Percentiles rank a stretch among this genome's conserved stretches.
Conservation (phyloP, 2,329 filamentous ascomycete species). For the Colletotrichum sublineola region DNA sequence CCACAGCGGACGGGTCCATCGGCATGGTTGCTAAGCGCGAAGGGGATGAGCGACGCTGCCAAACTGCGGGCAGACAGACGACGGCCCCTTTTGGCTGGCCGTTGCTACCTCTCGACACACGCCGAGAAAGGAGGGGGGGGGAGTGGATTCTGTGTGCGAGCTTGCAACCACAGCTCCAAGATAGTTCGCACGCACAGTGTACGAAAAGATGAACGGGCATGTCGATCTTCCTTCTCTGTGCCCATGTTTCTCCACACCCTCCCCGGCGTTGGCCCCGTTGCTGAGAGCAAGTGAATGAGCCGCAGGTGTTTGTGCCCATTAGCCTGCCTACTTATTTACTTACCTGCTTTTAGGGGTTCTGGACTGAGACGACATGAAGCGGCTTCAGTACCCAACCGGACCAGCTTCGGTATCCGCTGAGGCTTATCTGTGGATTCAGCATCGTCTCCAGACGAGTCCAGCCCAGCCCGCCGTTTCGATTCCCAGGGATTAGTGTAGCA, state of each 20-base stretch:
- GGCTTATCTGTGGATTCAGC: conserved; percentile 8
- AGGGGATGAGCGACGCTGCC: conserved; percentile 1
- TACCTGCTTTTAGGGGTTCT: not conserved
- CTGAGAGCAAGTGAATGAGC: not conserved
- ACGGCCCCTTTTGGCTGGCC: not conserved
- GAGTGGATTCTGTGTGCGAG: conserved; percentile 13
- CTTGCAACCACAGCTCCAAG: not conserved
- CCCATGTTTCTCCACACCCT: conserved; percentile 23
- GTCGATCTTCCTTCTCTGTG: conserved; percentile 12
- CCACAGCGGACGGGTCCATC: conserved; percentile 27
- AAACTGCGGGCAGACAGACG: conserved; percentile 11
- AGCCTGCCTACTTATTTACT: not conserved
- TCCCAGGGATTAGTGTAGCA: not conserved
- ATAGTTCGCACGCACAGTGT: not conserved
- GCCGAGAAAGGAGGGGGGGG: not conserved
- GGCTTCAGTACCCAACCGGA: not conserved
- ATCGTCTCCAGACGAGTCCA: not conserved
- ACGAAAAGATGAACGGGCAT: conserved; percentile 8
- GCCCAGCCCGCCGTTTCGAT: conserved; percentile 12
- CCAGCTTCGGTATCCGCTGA: not conserved
- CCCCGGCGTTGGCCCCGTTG: conserved; percentile 1
- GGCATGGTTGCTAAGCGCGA: conserved; percentile 27
- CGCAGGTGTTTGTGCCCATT: not conserved
- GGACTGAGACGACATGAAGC: not conserved
- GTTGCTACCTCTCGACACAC: not conserved